phyloP scores from a whole-genome alignment of 2,329 filamentous ascomycete genomes.

The Dendrostoma leiphaemia region DNA sequence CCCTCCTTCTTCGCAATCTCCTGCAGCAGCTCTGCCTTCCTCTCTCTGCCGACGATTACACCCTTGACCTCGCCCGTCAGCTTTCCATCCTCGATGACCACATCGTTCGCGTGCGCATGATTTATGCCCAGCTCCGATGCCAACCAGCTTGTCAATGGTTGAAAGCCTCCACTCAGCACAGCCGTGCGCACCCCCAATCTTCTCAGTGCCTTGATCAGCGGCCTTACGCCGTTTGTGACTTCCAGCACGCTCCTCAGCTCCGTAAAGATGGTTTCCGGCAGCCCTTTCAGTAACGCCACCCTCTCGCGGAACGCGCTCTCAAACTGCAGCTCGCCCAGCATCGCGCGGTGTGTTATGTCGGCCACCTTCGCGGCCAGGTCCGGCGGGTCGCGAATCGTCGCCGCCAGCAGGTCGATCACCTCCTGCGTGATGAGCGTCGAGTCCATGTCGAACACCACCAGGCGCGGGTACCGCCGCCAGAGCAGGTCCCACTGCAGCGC shows the following conservation, averaged over 20 bases:
- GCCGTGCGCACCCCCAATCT: slow-evolving; percentile 81
- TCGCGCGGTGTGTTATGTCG: slow-evolving; percentile 86
- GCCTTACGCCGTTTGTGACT: slow-evolving; percentile 76
- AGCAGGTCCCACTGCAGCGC: slow-evolving; percentile 72
- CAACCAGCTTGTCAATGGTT: slow-evolving; percentile 84
- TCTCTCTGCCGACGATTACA: slow-evolving; percentile 71
- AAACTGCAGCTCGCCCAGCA: slow-evolving; percentile 96
- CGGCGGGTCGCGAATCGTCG: slow-evolving; percentile 64
- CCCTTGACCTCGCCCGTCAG: slow-evolving; percentile 73
- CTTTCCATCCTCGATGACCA: slow-evolving; percentile 59
- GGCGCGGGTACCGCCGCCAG: slow-evolving; percentile 74
- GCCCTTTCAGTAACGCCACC: slow-evolving; percentile 76
- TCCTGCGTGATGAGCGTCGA: slow-evolving; percentile 96
- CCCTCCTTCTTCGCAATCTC: slow-evolving; percentile 69
- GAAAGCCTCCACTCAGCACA: slow-evolving; percentile 89
- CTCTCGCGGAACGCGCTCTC: slow-evolving; percentile 78
- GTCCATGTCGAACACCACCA: slow-evolving; percentile 99
- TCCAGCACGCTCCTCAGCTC: slow-evolving; percentile 72
- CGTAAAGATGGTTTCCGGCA: slow-evolving; percentile 76
- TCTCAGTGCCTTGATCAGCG: slow-evolving; percentile 73
- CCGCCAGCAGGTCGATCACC: slow-evolving; percentile 93
- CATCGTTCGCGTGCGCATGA: slow-evolving; percentile 85
- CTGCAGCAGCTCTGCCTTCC: slow-evolving; percentile 69
- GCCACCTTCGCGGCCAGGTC: slow-evolving; percentile 81
- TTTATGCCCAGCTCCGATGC: slow-evolving; percentile 79